Conservation (phyloP, 371 early-diverging fungal genomes). For the Modicella reniformis region DNA sequence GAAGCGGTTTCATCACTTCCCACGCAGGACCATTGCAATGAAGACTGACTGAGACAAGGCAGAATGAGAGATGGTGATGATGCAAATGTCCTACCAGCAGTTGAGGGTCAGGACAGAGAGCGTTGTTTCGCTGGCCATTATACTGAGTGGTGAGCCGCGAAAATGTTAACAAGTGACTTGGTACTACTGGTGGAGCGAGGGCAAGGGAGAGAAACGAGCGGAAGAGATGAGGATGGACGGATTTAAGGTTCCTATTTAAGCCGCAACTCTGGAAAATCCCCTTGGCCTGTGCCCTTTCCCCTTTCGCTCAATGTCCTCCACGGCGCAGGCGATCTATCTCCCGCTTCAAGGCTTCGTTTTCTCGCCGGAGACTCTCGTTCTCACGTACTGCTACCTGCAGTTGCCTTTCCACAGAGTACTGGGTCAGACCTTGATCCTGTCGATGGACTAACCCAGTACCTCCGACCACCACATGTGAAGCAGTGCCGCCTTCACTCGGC, state of each 20-base stretch:
- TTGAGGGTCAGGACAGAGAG: constrained; percentile 43
- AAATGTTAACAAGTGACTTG: no score
- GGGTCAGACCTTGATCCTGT: constrained; percentile 8
- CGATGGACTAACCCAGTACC: constrained; percentile 25
- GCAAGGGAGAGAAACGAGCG: not conserved
- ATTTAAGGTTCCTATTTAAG: no score
- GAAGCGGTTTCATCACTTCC: no score
- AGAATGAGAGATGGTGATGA: not conserved
- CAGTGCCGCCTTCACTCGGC: constrained; percentile 6
- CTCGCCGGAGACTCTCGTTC: constrained; percentile 62
- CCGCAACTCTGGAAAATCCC: not conserved
- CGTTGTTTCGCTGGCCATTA: constrained; percentile 15
- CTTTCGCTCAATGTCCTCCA: constrained; percentile 17
- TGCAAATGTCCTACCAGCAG: constrained; percentile 27
- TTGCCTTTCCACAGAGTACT: constrained; percentile 55
- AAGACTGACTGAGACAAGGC: not conserved
- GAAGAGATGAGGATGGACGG: no score
- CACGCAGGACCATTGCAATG: no score
- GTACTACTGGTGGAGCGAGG: no score
- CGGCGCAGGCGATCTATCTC: constrained; percentile 61
- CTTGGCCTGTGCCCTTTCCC: no score
- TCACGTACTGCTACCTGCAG: constrained; percentile 59
- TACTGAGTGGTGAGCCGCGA: not conserved
- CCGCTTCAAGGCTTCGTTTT: constrained; percentile 63
- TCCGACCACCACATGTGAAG: not conserved